Conservation (phyloP, 2,329 filamentous ascomycete genomes). For the Paecilomyces dactylethromorphus region DNA sequence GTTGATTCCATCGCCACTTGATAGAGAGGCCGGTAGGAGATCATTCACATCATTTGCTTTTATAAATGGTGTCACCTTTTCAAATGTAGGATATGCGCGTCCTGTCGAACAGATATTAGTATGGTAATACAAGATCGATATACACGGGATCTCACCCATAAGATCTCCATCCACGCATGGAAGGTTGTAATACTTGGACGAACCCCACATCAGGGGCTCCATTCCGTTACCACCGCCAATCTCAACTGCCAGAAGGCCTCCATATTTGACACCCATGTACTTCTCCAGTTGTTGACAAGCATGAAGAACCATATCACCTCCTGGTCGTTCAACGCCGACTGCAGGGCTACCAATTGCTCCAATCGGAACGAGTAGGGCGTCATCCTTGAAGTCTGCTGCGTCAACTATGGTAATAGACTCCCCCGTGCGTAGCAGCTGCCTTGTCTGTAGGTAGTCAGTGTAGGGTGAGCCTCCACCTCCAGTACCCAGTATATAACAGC, state of each 20-base stretch:
- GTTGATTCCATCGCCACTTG: slow-evolving; percentile 8
- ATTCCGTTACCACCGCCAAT: slow-evolving; percentile 35
- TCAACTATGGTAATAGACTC: slow-evolving; percentile 5
- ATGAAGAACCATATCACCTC: slow-evolving; percentile 17
- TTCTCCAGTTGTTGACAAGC: slow-evolving; percentile 32
- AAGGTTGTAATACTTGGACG: slow-evolving; percentile 17
- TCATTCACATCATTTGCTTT: slow-evolving; percentile 25
- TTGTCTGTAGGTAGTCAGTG: slow-evolving; percentile 40
- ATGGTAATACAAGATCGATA: slow-evolving; percentile 32
- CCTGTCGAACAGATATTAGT: not conserved
- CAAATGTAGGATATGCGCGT: slow-evolving; percentile 8
- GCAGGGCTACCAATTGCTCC: slow-evolving; percentile 36
- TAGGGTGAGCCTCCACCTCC: slow-evolving; percentile 38
- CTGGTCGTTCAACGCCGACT: slow-evolving; percentile 20
- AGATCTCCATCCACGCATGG: slow-evolving; percentile 42
- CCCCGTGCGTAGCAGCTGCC: slow-evolving; percentile 29
- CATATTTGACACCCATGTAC: slow-evolving; percentile 25
- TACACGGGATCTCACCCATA: slow-evolving; percentile 43
- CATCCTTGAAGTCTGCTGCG: slow-evolving; percentile 22
- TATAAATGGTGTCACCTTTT: slow-evolving; percentile 10
- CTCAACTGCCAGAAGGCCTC: slow-evolving; percentile 27
- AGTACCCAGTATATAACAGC: slow-evolving; percentile 31
- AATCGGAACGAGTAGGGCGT: slow-evolving; percentile 34
- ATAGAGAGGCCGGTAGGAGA: not conserved
- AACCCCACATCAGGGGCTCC: slow-evolving; percentile 31